Percentiles rank a stretch among this genome's conserved stretches.
Conservation (phyloP, 2,329 filamentous ascomycete species). For the Talaromyces rugulosus region DNA sequence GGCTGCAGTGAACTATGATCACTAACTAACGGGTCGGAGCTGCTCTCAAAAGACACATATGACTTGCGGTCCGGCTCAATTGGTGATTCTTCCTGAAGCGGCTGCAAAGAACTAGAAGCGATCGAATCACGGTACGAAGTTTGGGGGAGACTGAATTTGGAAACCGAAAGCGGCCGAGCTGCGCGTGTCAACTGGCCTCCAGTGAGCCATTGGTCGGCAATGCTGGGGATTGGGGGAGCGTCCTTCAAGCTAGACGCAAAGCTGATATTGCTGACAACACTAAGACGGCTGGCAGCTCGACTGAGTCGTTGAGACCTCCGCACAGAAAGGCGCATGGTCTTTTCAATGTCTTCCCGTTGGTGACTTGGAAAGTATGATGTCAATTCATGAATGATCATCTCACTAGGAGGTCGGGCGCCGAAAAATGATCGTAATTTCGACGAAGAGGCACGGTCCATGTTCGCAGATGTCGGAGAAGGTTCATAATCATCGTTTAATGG, state of each 20-base stretch:
- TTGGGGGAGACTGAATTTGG: constrained; percentile 55
- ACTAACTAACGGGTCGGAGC: constrained; percentile 61
- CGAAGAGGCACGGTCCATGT: constrained; percentile 19
- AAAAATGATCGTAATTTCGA: constrained; percentile 63
- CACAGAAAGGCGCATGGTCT: constrained; percentile 88
- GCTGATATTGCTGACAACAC: constrained; percentile 89
- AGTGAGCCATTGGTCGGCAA: constrained; percentile 86
- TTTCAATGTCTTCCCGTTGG: constrained; percentile 88
- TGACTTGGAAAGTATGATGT: constrained; percentile 98
- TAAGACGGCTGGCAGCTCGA: constrained; percentile 86
- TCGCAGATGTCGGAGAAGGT: constrained; percentile 15
- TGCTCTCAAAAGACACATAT: constrained; percentile 69
- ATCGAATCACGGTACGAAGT: constrained; percentile 78
- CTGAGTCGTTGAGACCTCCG: constrained; percentile 86
- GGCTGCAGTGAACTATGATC: constrained; percentile 72
- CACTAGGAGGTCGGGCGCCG: constrained; percentile 86
- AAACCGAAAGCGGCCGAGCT: constrained; percentile 57
- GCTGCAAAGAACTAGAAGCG: constrained; percentile 81
- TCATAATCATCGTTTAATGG: constrained; percentile 25
- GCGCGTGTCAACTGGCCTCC: constrained; percentile 50
- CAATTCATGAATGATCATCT: constrained; percentile 93
- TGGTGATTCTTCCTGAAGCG: constrained; percentile 76
- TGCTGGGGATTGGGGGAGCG: constrained; percentile 90
- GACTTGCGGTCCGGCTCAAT: constrained; percentile 88
- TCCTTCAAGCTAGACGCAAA: constrained; percentile 89